Percentiles rank a stretch among this genome's conserved stretches.
Evolutionary conservation across 352 stramenopile genomes (phyloP).

Genomic region (Pythium utonaiense): DNA sequence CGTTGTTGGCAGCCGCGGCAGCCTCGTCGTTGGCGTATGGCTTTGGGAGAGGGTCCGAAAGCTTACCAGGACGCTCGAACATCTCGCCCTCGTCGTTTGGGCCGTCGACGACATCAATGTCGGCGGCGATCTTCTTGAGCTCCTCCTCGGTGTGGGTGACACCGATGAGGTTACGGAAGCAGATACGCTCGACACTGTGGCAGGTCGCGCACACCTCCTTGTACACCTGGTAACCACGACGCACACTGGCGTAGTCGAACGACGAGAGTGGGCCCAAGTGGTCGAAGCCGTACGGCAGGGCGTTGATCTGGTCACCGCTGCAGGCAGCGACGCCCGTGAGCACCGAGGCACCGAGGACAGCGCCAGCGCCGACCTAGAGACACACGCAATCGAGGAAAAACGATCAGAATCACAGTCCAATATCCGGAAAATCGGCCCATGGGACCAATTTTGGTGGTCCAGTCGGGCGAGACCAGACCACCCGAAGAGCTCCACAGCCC

Average conservation of each 20-base stretch:
- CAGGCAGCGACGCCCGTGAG: conserved; percentile 77
- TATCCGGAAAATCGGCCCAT: conserved; percentile 9
- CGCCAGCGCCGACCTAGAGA: conserved; percentile 57
- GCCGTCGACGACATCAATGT: conserved; percentile 96
- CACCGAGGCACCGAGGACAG: conserved; percentile 68
- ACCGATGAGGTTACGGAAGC: conserved; percentile 97
- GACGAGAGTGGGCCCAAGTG: conserved; percentile 81
- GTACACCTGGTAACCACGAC: conserved; percentile 99
- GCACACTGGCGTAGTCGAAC: conserved; percentile 92
- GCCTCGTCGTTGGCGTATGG: conserved; percentile 98
- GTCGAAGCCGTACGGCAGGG: conserved; percentile 87
- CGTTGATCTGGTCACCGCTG: conserved; percentile 86
- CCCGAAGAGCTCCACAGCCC: conserved; percentile 17
- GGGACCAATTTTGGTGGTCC: conserved; percentile 63
- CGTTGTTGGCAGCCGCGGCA: conserved; percentile 96
- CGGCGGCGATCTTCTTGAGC: conserved; percentile 88
- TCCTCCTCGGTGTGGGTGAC: conserved; percentile 95
- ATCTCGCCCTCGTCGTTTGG: conserved; percentile 98
- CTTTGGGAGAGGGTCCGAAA: conserved; percentile 93
- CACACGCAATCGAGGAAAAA: conserved; percentile 9
- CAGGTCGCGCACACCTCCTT: conserved; percentile 98
- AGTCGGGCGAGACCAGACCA: conserved; percentile 21
- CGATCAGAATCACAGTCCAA: conserved; percentile 6
- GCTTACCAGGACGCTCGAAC: conserved; percentile 98
- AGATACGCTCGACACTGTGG: conserved; percentile 96